Conservation (phyloP, 306 rosid species). For the Pueraria montana region DNA sequence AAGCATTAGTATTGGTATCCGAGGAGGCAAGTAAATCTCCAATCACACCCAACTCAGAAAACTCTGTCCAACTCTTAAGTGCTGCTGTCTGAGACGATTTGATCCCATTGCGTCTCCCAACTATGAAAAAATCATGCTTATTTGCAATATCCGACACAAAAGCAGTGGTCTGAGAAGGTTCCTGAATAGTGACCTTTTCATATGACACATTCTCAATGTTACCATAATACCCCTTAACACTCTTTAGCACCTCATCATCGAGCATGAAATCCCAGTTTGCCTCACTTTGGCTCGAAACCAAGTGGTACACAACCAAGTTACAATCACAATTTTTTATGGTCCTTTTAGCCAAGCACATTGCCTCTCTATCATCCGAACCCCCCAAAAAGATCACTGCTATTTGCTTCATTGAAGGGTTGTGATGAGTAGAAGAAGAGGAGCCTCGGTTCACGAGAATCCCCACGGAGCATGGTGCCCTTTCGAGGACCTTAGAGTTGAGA, state of each 20-base stretch:
- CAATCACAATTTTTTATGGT: slow-evolving; percentile 9
- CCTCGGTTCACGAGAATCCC: slow-evolving; percentile 56
- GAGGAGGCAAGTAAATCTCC: slow-evolving; percentile 71
- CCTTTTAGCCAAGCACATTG: slow-evolving; percentile 54
- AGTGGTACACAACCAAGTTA: slow-evolving; percentile 42
- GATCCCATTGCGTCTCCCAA: slow-evolving; percentile 56
- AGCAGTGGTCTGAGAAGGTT: slow-evolving; percentile 41
- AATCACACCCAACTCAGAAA: slow-evolving; percentile 58
- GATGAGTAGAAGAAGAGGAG: neutral
- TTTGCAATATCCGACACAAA: slow-evolving; percentile 29
- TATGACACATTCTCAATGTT: slow-evolving; percentile 31
- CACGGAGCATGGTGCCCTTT: slow-evolving; percentile 57
- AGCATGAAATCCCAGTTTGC: slow-evolving; percentile 44
- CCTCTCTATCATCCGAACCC: slow-evolving; percentile 64
- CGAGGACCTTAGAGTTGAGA: slow-evolving; percentile 49
- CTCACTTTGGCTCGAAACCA: slow-evolving; percentile 1
- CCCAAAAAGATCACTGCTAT: slow-evolving; percentile 61
- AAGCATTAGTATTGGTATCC: slow-evolving; percentile 46
- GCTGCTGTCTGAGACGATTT: slow-evolving; percentile 53
- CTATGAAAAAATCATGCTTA: slow-evolving; percentile 51
- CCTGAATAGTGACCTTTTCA: neutral
- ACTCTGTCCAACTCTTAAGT: slow-evolving; percentile 63
- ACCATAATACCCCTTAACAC: neutral
- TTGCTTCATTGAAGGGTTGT: neutral
- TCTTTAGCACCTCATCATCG: slow-evolving; percentile 46